Evolutionary conservation across 805 yeast species (phyloP), one percentile per base, ranked within the genome.

Genomic region (Yarrowia deformans): DNA sequence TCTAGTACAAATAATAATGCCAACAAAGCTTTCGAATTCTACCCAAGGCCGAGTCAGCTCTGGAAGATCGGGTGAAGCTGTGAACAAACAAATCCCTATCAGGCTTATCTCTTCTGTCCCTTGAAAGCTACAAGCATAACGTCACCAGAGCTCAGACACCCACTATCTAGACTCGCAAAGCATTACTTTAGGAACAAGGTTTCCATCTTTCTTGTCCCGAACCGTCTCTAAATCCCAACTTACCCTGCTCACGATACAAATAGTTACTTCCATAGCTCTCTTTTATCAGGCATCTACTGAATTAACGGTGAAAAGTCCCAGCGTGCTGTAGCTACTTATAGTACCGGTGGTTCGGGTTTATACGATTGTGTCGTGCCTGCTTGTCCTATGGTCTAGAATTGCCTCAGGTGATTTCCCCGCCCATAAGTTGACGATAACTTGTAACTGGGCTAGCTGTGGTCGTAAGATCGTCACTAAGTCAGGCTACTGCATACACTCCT

Each of bases 221-320:
- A 45, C 29, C 14, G 48, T n/a, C 46, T 9, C 32, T 19, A 14
- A 19, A 19, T n/a, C 50, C 23, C 52, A 23, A 29, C 52, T 48
- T 48, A 48, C 35, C 52, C 52, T 19, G 50, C 50, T 29, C 18
- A 29, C 12, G 52, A 23, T n/a, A n/a, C n/a, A n/a, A n/a, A 48
- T 29, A 1, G 10, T 42, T 23, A n/a, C 23, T 23, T 19, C n/a
- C 32, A 46, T 46, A 46, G 50, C n/a, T 46, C 50, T 46, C 34
- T 46, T 46, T 29, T 48, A 48, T 48, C 34, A 48, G 52, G 52
- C 18, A 29, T 48, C 18, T 48, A 48, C 52, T 48, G 52, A 29
- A 23, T 23, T 48, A 29, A 23, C 52, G 23, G 18, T 29, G 35
- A 16, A 23, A 23, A 23, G 29, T 23, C 29, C 29, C 29, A 23